Evolutionary conservation across 2,329 filamentous ascomycete genomes (phyloP).

Genomic region (Fusarium nygamai): DNA sequence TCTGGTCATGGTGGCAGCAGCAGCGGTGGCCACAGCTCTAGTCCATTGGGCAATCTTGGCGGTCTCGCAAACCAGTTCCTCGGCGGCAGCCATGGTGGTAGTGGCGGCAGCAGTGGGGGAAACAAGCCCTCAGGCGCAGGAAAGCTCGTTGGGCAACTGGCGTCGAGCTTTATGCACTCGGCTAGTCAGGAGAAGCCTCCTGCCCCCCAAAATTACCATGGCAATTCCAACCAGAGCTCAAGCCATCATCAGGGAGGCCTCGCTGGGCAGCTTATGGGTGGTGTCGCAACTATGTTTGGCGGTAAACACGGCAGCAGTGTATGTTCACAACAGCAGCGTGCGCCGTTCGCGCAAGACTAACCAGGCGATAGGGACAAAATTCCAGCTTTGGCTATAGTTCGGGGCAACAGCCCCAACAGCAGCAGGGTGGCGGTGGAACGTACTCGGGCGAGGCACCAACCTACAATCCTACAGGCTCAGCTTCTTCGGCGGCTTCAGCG

Average conservation of each 20-base stretch:
- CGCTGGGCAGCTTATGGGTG: slow-evolving; percentile 64
- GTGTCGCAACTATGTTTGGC: slow-evolving; percentile 64
- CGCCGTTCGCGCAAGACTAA: slow-evolving; percentile 20
- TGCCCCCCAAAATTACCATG: slow-evolving; percentile 59
- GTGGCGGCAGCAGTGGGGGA: slow-evolving; percentile 45
- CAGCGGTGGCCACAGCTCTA: slow-evolving; percentile 47
- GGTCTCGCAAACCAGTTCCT: slow-evolving; percentile 60
- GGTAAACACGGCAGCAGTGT: slow-evolving; percentile 54
- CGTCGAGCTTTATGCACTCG: slow-evolving; percentile 64
- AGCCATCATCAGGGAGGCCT: slow-evolving; percentile 57
- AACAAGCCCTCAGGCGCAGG: slow-evolving; percentile 55
- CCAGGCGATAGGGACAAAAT: slow-evolving; percentile 56
- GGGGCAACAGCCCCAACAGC: slow-evolving; percentile 52
- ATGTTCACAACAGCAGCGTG: slow-evolving; percentile 31
- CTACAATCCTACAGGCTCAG: slow-evolving; percentile 49
- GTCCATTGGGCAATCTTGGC: slow-evolving; percentile 52
- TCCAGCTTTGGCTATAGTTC: slow-evolving; percentile 67
- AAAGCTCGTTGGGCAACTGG: slow-evolving; percentile 67
- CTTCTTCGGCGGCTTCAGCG: slow-evolving; percentile 41
- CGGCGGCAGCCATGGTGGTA: slow-evolving; percentile 45
- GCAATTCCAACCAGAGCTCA: slow-evolving; percentile 54
- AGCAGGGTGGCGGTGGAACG: slow-evolving; percentile 11
- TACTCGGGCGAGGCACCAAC: slow-evolving; percentile 72
- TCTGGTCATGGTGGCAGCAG: slow-evolving; percentile 44
- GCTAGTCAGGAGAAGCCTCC: slow-evolving; percentile 57